Conservation (phyloP, 768 basidiomycete genomes). For the Mycena filopes region DNA sequence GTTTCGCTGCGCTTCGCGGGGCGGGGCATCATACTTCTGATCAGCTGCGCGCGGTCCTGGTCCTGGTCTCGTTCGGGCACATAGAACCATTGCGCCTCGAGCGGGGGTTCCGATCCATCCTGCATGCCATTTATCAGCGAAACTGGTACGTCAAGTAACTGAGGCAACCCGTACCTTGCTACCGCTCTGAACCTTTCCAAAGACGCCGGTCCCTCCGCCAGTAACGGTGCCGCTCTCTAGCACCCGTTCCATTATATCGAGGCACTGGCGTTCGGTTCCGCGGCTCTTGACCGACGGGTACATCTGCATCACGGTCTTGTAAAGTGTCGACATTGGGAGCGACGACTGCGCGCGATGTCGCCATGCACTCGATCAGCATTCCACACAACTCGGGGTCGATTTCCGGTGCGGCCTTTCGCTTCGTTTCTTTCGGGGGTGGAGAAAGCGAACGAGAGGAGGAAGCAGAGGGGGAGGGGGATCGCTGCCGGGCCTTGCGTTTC, state of each 20-base stretch:
- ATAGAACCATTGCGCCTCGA: slow-evolving; percentile 82
- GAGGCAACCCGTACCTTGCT: slow-evolving; percentile 57
- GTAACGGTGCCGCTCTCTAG: slow-evolving; percentile 57
- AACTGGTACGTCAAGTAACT: background rate
- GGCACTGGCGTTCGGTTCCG: slow-evolving; percentile 58
- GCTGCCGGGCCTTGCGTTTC: slow-evolving; percentile 22
- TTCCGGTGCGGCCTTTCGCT: slow-evolving; percentile 33
- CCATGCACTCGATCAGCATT: slow-evolving; percentile 77
- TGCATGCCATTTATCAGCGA: slow-evolving; percentile 36
- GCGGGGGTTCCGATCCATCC: slow-evolving; percentile 59
- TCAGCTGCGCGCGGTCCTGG: slow-evolving; percentile 72
- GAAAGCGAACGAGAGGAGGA: slow-evolving; percentile 15
- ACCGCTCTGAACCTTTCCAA: slow-evolving; percentile 77
- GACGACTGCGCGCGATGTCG: slow-evolving; percentile 78
- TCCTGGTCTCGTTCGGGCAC: slow-evolving; percentile 78
- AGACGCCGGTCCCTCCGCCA: slow-evolving; percentile 64
- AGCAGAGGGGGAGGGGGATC: slow-evolving; percentile 18
- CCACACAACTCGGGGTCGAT: slow-evolving; percentile 63
- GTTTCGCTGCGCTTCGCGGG: slow-evolving; percentile 79
- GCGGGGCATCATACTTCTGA: slow-evolving; percentile 79
- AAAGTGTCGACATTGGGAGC: slow-evolving; percentile 64
- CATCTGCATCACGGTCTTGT: slow-evolving; percentile 59
- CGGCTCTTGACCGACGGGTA: slow-evolving; percentile 63
- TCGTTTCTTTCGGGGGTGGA: slow-evolving; percentile 5
- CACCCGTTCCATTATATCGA: slow-evolving; percentile 59